These are phyloP conservation scores for Perkinsus olseni DNA, from an alignment of 169 alveolate species.

Conservation along the genomic window DNA sequence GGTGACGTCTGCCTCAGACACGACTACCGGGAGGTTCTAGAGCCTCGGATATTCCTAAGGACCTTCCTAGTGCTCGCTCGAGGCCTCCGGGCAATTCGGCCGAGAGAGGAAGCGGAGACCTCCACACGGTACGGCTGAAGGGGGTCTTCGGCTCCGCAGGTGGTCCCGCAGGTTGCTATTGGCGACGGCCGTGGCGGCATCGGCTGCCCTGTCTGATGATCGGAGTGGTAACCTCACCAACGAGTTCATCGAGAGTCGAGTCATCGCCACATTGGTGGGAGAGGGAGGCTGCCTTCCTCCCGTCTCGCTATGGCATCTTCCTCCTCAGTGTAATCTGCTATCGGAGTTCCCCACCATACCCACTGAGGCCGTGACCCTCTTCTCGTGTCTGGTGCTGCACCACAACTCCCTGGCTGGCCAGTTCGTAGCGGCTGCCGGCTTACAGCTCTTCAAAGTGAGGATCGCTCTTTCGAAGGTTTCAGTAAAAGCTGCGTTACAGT, in stretches of 20 bases:
- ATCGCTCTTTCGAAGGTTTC: not conserved
- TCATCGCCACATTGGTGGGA: not conserved
- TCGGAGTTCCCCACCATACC: not conserved
- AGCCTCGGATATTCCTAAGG: not conserved
- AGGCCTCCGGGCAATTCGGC: not conserved
- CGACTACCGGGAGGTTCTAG: not conserved
- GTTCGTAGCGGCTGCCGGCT: not conserved
- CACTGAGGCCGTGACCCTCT: not conserved
- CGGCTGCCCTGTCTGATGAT: not conserved
- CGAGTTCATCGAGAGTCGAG: not conserved
- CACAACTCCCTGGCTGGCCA: constrained; percentile 12
- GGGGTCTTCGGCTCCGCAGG: not conserved
- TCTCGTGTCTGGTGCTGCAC: constrained; percentile 1
- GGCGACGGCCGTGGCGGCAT: not conserved
- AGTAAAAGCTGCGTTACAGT: too few relatives aligned
- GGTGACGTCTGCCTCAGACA: not conserved
- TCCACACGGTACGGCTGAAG: not conserved
- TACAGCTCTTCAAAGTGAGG: not conserved
- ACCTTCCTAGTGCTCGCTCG: not conserved
- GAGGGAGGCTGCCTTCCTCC: not conserved
- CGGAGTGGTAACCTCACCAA: not conserved
- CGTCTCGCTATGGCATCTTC: not conserved
- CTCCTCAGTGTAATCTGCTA: not conserved
- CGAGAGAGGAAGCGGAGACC: not conserved
- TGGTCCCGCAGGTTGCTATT: not conserved